Evolutionary conservation across 2,329 filamentous ascomycete genomes (phyloP).

Genomic region (Fusarium penzigii): DNA sequence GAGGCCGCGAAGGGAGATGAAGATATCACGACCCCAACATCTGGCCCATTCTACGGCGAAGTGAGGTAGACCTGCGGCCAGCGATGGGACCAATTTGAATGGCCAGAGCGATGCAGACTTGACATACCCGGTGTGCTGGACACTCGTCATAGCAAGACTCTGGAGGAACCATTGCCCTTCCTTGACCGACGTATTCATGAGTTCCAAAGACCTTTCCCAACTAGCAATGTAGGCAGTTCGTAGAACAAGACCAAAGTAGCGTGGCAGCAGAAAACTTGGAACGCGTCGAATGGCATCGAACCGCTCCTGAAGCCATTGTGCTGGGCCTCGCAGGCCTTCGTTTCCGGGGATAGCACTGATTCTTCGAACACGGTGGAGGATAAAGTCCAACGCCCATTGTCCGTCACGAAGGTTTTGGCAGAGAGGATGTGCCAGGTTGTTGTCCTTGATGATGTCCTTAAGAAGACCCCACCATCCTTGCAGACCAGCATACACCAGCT

Average conservation of each 20-base stretch:
- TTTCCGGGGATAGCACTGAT: constrained; percentile 66
- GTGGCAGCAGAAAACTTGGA: constrained; percentile 85
- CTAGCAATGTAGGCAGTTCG: constrained; percentile 86
- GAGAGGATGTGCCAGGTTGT: constrained; percentile 88
- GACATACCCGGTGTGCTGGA: constrained; percentile 87
- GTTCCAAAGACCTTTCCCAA: constrained; percentile 72
- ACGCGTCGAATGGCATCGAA: constrained; percentile 84
- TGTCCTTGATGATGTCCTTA: constrained; percentile 79
- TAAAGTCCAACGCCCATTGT: constrained; percentile 90
- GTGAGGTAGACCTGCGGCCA: constrained; percentile 91
- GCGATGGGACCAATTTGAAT: constrained; percentile 76
- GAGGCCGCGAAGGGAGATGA: constrained; percentile 92
- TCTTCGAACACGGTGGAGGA: constrained; percentile 73
- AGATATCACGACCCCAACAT: constrained; percentile 97
- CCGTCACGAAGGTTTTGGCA: constrained; percentile 92
- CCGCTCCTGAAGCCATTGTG: constrained; percentile 77
- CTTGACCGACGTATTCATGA: constrained; percentile 76
- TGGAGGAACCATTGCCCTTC: constrained; percentile 88
- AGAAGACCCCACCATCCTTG: constrained; percentile 98
- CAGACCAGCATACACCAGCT: constrained; percentile 91
- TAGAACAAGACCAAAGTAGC: constrained; percentile 89
- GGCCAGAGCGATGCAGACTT: constrained; percentile 92
- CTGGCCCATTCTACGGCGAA: constrained; percentile 93
- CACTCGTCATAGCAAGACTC: constrained; percentile 84
- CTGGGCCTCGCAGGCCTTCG: constrained; percentile 62